These are phyloP conservation scores for Scalesia atractyloides DNA, from an alignment of 129 eudicot species.

Conservation along the genomic window DNA sequence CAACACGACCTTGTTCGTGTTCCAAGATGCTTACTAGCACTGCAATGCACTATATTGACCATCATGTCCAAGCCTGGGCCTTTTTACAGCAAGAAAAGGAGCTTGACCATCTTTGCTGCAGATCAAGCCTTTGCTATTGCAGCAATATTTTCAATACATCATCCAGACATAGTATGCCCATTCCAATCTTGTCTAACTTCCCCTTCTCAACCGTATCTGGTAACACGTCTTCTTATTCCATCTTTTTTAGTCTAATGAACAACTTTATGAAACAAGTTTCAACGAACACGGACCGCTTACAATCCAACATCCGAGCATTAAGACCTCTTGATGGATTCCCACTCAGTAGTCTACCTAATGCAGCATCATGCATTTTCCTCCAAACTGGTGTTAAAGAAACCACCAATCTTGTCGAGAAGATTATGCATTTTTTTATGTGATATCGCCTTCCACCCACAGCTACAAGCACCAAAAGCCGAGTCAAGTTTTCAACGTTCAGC, in stretches of 20 bases:
- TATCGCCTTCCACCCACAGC: conserved; percentile 95
- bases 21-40: conserved; percentile 88
- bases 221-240: background rate
- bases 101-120: conserved; percentile 86
- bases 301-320: conserved; percentile 82
- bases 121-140: conserved; percentile 83
- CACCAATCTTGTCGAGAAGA: conserved; percentile 77
- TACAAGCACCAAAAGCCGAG: conserved; percentile 87
- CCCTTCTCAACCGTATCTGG: no score
- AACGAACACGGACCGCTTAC: conserved; percentile 89
- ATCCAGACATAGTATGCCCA: no score
- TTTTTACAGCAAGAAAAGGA: conserved; percentile 67
- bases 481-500: conserved; percentile 84
- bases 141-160: conserved; percentile 83
- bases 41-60: conserved; percentile 92
- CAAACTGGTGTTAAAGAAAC: conserved; percentile 70
- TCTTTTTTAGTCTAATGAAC: conserved; percentile 6
- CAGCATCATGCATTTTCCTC: conserved; percentile 75
- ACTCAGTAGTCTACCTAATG: conserved; percentile 65
- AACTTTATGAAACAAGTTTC: conserved; percentile 72
- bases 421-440: conserved; percentile 81
- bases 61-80: conserved; percentile 80
- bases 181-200: no score
- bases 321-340: conserved; percentile 78
- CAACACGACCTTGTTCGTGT: conserved; percentile 70